phyloP scores from a whole-genome alignment of 2,329 filamentous ascomycete species.

The Periglandula ipomoeae region DNA sequence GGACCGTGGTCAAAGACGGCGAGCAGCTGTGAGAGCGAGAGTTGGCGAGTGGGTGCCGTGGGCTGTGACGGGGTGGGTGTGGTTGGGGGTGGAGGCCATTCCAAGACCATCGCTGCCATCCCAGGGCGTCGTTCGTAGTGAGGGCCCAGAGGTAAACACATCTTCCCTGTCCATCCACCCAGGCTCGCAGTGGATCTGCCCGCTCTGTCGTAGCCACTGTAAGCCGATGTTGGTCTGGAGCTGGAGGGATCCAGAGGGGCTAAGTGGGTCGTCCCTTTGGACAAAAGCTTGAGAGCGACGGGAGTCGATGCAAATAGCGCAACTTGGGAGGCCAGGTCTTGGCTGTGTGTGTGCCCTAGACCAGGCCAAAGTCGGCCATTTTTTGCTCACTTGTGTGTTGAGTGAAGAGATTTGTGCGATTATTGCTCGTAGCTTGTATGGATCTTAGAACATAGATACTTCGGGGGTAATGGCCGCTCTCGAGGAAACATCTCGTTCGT shows the following conservation, averaged over 20 bases:
- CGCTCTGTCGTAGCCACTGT: neutral
- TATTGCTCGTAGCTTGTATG: too few species aligned
- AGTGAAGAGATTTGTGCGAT: too few species aligned
- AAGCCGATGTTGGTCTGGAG: neutral
- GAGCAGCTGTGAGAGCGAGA: neutral
- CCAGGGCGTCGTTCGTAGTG: too few species aligned
- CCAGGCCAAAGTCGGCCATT: neutral
- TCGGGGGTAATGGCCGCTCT: too few species aligned
- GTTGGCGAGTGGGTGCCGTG: neutral
- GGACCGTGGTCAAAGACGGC: too few species aligned
- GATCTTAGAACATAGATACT: too few species aligned
- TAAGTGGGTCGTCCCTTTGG: conserved; percentile 6
- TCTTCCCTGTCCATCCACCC: neutral
- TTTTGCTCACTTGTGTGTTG: neutral
- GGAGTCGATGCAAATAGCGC: conserved; percentile 4
- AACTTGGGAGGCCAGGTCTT: neutral
- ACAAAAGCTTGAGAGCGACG: neutral
- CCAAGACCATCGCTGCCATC: neutral
- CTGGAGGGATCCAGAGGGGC: conserved; percentile 3
- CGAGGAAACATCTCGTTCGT: too few species aligned
- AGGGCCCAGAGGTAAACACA: neutral
- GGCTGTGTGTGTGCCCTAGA: neutral
- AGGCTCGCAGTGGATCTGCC: neutral
- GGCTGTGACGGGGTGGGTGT: neutral
- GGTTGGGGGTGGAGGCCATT: neutral